A percentile compares a stretch with the other conserved stretches of the same genome.
Evolutionary conservation across 108 stramenopile genomes (phyloP).

Genomic region (Nitzschia putrida): DNA sequence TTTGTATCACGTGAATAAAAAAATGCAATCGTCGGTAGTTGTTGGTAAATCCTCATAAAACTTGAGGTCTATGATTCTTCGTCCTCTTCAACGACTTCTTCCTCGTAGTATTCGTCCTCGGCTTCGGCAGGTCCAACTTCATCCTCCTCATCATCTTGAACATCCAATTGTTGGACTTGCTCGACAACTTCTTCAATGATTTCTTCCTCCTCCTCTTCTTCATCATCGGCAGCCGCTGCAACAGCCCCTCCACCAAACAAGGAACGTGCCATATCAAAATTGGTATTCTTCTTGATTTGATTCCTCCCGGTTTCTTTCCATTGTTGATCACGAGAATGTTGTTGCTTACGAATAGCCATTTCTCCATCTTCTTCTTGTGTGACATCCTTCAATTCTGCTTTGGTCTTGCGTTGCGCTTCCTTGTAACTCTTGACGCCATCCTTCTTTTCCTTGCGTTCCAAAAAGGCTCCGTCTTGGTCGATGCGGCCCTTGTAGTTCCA

Average conservation of each 20-base stretch:
- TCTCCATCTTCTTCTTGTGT: conserved; percentile 28
- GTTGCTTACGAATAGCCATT: conserved; percentile 28
- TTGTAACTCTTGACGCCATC: conserved; percentile 7
- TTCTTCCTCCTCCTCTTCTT: conserved; percentile 19
- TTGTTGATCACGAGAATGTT: conserved; percentile 27
- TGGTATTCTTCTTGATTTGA: conserved; percentile 33
- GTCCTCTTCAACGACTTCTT: too few relatives aligned
- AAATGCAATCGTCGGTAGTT: too few relatives aligned
- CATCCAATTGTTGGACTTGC: conserved; percentile 3
- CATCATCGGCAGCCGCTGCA: background rate
- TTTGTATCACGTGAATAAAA: too few relatives aligned
- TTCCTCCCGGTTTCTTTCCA: conserved; percentile 34
- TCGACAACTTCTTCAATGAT: conserved; percentile 16
- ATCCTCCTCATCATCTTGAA: conserved; percentile 9
- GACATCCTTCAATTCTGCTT: conserved; percentile 31
- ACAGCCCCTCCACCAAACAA: conserved; percentile 35
- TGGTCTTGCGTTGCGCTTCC: conserved; percentile 20
- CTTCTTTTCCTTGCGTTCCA: conserved; percentile 22
- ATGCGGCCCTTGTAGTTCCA: conserved; percentile 33
- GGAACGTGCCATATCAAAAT: conserved; percentile 39
- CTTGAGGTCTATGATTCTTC: background rate
- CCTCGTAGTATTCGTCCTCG: background rate
- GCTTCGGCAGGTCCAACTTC: conserved; percentile 9
- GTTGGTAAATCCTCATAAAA: too few relatives aligned
- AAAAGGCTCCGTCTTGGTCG: conserved; percentile 19